A percentile compares a stretch with the other conserved stretches of the same genome.
Conservation (phyloP, 768 basidiomycete species). For the Amanita brunnescens region DNA sequence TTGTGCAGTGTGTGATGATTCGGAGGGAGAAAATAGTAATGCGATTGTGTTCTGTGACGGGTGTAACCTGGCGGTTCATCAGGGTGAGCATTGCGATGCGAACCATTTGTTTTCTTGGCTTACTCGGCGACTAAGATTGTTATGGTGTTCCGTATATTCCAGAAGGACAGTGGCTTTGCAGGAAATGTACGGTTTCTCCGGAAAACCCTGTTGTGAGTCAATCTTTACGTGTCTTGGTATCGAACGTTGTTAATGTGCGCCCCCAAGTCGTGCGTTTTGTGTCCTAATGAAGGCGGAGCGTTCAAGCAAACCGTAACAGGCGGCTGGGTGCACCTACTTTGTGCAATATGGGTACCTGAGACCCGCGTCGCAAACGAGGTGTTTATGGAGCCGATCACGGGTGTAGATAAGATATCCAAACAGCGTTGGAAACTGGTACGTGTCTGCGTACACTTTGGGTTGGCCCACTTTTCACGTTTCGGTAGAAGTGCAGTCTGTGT, state of each 20-base stretch:
- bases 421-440: constrained; percentile 90
- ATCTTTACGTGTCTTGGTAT: neutral
- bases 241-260: neutral
- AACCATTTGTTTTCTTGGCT: constrained; percentile 2
- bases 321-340: constrained; percentile 93
- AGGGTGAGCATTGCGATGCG: constrained; percentile 47
- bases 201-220: constrained; percentile 85
- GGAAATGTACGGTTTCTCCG: constrained; percentile 97
- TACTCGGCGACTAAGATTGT: constrained; percentile 53
- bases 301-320: constrained; percentile 94
- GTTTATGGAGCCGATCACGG: constrained; percentile 97
- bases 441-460: constrained; percentile 1
- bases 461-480: neutral
- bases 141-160: constrained; percentile 99
- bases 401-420: constrained; percentile 80
- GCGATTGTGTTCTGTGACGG: constrained; percentile 99
- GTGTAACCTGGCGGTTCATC: constrained; percentile 98
- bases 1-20: constrained; percentile 96
- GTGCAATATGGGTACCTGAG: constrained; percentile 97
- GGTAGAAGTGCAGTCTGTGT: constrained; percentile 42
- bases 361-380: constrained; percentile 88
- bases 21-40: constrained; percentile 97
- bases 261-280: constrained; percentile 83
- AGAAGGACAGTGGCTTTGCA: constrained; percentile 98
- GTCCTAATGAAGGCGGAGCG: constrained; percentile 94